phyloP scores from a whole-genome alignment of 768 basidiomycete genomes.

The Albatrellus ellisii region DNA sequence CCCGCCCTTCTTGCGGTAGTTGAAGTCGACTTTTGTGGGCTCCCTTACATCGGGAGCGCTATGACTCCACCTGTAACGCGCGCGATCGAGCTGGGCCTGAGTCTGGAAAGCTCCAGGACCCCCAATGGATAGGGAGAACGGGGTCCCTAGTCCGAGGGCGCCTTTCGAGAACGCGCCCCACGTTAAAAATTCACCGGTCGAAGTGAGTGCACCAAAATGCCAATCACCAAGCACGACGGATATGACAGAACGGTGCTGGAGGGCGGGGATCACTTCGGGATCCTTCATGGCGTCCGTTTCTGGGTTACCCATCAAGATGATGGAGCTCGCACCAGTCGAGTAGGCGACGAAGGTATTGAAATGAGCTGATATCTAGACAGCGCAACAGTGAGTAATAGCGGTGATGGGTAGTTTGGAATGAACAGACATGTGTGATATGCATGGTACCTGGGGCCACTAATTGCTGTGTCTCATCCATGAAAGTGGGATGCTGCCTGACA shows the following conservation, averaged over 20 bases:
- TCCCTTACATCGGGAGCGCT: slow-evolving; percentile 27
- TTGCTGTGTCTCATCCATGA: slow-evolving; percentile 21
- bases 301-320: slow-evolving; percentile 58
- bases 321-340: slow-evolving; percentile 54
- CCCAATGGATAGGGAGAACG: slow-evolving; percentile 35
- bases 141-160: slow-evolving; percentile 80
- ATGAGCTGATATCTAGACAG: slow-evolving; percentile 67
- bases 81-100: slow-evolving; percentile 22
- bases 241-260: slow-evolving; percentile 72
- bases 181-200: slow-evolving; percentile 60
- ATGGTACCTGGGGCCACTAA: slow-evolving; percentile 29
- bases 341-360: slow-evolving; percentile 75
- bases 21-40: slow-evolving; percentile 67
- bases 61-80: slow-evolving; percentile 10
- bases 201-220: slow-evolving; percentile 78
- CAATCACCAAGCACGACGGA: slow-evolving; percentile 89
- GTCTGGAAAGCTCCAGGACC: slow-evolving; percentile 45
- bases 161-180: slow-evolving; percentile 73
- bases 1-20: slow-evolving; percentile 32
- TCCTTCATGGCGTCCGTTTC: slow-evolving; percentile 26
- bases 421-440: slow-evolving; percentile 54
- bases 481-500: slow-evolving; percentile 32
- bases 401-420: neutral
- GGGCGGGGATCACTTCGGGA: slow-evolving; percentile 54
- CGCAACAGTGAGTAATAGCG: slow-evolving; percentile 7